Percentiles rank a stretch among this genome's conserved stretches.
Evolutionary conservation across 805 yeast species (phyloP).

Genomic region (Kurtzmaniella cleridarum): DNA sequence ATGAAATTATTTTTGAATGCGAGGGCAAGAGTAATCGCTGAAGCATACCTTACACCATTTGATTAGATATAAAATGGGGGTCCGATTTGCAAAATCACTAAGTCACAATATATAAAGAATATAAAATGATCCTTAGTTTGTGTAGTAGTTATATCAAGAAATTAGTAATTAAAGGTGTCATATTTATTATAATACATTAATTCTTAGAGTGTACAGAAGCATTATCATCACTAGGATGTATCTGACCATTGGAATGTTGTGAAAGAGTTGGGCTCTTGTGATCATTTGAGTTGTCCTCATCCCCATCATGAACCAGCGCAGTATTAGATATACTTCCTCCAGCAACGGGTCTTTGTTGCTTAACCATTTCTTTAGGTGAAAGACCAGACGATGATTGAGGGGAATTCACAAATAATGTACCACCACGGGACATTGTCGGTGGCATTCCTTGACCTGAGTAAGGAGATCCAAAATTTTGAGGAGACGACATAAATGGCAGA

Average conservation of each 20-base stretch:
- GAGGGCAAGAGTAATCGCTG: slow-evolving; percentile 96
- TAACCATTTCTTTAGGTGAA: slow-evolving; percentile 25
- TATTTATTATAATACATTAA: neutral
- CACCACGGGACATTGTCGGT: slow-evolving; percentile 12
- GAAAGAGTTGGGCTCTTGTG: neutral
- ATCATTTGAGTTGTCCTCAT: neutral
- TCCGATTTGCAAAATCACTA: neutral
- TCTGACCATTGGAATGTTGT: neutral
- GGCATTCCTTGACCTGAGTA: slow-evolving; percentile 3
- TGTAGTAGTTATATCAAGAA: no score
- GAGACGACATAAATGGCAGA: slow-evolving; percentile 14
- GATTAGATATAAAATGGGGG: slow-evolving; percentile 37
- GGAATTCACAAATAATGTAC: slow-evolving; percentile 16
- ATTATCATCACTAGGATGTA: slow-evolving; percentile 1
- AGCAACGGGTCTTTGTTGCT: slow-evolving; percentile 12
- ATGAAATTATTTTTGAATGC: slow-evolving; percentile 96
- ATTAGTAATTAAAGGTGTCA: neutral
- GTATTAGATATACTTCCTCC: neutral
- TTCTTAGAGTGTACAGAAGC: neutral
- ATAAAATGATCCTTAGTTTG: no score
- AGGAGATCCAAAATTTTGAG: slow-evolving; percentile 13
- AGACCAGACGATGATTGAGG: slow-evolving; percentile 24
- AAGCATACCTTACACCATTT: slow-evolving; percentile 86
- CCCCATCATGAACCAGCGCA: neutral
- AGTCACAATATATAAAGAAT: neutral